A percentile compares a stretch with the other conserved stretches of the same genome.
Evolutionary conservation across 768 basidiomycete species (phyloP).

Genomic region (Serpula lacrymans): DNA sequence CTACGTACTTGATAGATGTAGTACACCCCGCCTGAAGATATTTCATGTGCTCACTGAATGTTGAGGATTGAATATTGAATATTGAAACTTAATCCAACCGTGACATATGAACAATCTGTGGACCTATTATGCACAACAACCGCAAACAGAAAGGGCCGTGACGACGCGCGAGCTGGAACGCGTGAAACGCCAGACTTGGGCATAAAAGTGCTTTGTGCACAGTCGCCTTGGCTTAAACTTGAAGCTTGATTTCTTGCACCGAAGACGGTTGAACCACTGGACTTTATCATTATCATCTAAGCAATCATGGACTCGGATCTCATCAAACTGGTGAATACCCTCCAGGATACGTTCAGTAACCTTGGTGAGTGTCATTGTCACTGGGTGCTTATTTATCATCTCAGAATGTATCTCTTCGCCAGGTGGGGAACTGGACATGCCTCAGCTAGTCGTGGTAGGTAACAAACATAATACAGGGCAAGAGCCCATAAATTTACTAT

Average conservation of each 20-base stretch:
- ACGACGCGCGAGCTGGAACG: constrained; percentile 33
- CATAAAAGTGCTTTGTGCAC: not conserved
- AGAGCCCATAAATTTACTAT: not conserved
- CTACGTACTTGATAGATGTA: no score
- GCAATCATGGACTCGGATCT: constrained; percentile 85
- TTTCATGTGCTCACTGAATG: no score
- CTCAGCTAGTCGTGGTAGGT: constrained; percentile 84
- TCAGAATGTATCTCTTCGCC: constrained; percentile 13
- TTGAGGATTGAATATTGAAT: no score
- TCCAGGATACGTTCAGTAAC: constrained; percentile 90
- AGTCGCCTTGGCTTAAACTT: no score
- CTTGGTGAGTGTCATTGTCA: constrained; percentile 54
- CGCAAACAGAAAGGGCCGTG: constrained; percentile 17
- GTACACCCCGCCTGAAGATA: no score
- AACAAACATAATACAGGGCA: no score
- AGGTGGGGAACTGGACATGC: constrained; percentile 93
- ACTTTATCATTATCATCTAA: not conserved
- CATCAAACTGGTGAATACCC: constrained; percentile 91
- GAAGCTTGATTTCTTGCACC: constrained; percentile 1
- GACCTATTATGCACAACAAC: constrained; percentile 24
- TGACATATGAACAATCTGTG: no score
- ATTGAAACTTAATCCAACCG: no score
- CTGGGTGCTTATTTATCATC: constrained; percentile 3
- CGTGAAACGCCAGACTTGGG: no score
- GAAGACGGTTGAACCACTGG: not conserved